Percentiles rank a stretch among this genome's conserved stretches.
phyloP scores from a whole-genome alignment of 2,329 filamentous ascomycete genomes.

The Hawksworthiomyces lignivorus region DNA sequence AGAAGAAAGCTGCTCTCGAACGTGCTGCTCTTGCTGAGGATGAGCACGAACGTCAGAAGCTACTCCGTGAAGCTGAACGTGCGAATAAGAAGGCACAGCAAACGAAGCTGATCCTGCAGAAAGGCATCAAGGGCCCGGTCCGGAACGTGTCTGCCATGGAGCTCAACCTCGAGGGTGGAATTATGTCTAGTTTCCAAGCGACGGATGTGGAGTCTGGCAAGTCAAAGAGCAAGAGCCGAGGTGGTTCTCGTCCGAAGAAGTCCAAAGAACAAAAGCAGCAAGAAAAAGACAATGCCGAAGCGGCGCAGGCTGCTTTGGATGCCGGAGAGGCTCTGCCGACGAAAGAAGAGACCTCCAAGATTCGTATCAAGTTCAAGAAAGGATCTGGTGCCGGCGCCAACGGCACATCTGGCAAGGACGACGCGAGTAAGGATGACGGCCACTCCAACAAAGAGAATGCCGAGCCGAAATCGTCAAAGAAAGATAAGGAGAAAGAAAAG shows the following conservation, averaged over 20 bases:
- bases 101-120: constrained; percentile 79
- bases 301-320: constrained; percentile 76
- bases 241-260: constrained; percentile 72
- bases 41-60: constrained; percentile 71
- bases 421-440: constrained; percentile 34
- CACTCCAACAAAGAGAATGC: constrained; percentile 41
- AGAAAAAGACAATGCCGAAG: constrained; percentile 76
- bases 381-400: constrained; percentile 25
- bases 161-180: constrained; percentile 75
- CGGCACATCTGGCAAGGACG: constrained; percentile 21
- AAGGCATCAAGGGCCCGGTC: constrained; percentile 73
- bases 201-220: constrained; percentile 48
- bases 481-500: constrained; percentile 31
- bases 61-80: constrained; percentile 77
- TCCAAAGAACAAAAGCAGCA: constrained; percentile 79
- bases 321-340: constrained; percentile 65
- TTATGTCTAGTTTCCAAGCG: constrained; percentile 75
- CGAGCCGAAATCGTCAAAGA: constrained; percentile 34
- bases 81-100: constrained; percentile 89
- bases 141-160: constrained; percentile 62
- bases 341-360: constrained; percentile 50
- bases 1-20: constrained; percentile 75
- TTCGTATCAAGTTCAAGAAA: constrained; percentile 58
- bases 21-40: constrained; percentile 73
- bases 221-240: constrained; percentile 43